A percentile compares a stretch with the other conserved stretches of the same genome.
These are phyloP conservation scores for Trichoderma koningiopsis DNA, from an alignment of 2,329 filamentous ascomycete genomes.

Conservation along the genomic window DNA sequence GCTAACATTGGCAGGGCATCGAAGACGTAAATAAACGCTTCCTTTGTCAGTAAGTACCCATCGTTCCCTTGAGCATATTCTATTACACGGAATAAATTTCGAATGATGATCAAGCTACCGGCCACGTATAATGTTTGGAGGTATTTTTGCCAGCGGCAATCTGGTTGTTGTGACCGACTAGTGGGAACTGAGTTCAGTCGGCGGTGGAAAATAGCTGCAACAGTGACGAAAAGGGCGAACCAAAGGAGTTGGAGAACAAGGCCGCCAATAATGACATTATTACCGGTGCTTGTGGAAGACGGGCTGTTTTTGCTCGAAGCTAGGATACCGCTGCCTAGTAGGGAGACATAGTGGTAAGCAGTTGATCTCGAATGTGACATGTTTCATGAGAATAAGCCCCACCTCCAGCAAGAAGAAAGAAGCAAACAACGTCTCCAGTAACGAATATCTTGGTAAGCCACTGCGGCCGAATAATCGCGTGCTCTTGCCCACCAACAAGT, in stretches of 20 bases:
- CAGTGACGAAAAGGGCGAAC: slow-evolving; percentile 57
- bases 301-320: not conserved
- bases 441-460: slow-evolving; percentile 60
- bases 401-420: slow-evolving; percentile 37
- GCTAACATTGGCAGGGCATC: slow-evolving; percentile 38
- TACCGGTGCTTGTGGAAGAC: slow-evolving; percentile 39
- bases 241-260: slow-evolving; percentile 59
- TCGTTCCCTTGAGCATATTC: slow-evolving; percentile 49
- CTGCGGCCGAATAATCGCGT: slow-evolving; percentile 38
- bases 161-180: slow-evolving; percentile 6
- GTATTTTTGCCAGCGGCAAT: slow-evolving; percentile 39
- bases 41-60: slow-evolving; percentile 45
- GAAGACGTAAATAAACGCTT: slow-evolving; percentile 49
- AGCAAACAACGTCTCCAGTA: slow-evolving; percentile 54
- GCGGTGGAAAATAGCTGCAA: slow-evolving; percentile 52
- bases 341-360: not conserved
- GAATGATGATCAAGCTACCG: slow-evolving; percentile 45
- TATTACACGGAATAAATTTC: slow-evolving; percentile 50
- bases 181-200: slow-evolving; percentile 31
- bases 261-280: slow-evolving; percentile 58
- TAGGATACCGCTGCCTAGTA: slow-evolving; percentile 6
- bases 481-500: slow-evolving; percentile 40
- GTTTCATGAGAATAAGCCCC: not conserved
- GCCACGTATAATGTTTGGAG: slow-evolving; percentile 43
- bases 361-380: not conserved